A percentile compares a stretch with the other conserved stretches of the same genome.
Evolutionary conservation across 495 filamentous ascomycete genomes (phyloP).

Genomic region (Paragyromitra xinjiangensis): DNA sequence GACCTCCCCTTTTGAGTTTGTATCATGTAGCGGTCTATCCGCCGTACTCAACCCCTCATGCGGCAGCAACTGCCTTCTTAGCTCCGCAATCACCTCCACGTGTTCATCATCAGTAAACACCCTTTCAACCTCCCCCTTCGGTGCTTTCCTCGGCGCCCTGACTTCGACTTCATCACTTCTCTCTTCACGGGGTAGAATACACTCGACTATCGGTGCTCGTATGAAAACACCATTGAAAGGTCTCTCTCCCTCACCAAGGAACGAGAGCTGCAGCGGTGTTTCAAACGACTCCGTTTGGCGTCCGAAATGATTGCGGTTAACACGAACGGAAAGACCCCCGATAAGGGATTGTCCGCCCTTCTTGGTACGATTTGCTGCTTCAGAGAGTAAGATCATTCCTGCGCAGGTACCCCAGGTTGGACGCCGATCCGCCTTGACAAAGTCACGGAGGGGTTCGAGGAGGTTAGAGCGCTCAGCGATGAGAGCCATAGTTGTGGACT

Average conservation of each 20-base stretch:
- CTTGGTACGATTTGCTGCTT: conserved; percentile 87
- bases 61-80: conserved; percentile 61
- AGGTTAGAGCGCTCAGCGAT: conserved; percentile 82
- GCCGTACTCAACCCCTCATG: conserved; percentile 59
- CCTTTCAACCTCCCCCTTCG: conserved; percentile 42
- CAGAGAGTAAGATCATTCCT: conserved; percentile 88
- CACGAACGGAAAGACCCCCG: conserved; percentile 87
- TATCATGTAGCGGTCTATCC: conserved; percentile 49
- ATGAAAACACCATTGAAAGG: conserved; percentile 91
- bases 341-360: conserved; percentile 92
- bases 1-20: conserved; percentile 13
- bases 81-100: conserved; percentile 69
- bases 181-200: conserved; percentile 70
- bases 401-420: conserved; percentile 98
- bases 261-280: conserved; percentile 75
- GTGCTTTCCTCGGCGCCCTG: conserved; percentile 65
- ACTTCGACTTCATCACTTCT: conserved; percentile 67
- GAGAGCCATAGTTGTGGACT: conserved; percentile 92
- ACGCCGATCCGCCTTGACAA: conserved; percentile 86
- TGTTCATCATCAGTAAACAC: conserved; percentile 48
- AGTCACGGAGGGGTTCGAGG: conserved; percentile 84
- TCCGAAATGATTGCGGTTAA: conserved; percentile 96
- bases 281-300: conserved; percentile 94
- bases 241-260: conserved; percentile 64
- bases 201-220: conserved; percentile 90